Evolutionary conservation across 768 basidiomycete genomes (phyloP).

Genomic region (Leccinellum luteum): DNA sequence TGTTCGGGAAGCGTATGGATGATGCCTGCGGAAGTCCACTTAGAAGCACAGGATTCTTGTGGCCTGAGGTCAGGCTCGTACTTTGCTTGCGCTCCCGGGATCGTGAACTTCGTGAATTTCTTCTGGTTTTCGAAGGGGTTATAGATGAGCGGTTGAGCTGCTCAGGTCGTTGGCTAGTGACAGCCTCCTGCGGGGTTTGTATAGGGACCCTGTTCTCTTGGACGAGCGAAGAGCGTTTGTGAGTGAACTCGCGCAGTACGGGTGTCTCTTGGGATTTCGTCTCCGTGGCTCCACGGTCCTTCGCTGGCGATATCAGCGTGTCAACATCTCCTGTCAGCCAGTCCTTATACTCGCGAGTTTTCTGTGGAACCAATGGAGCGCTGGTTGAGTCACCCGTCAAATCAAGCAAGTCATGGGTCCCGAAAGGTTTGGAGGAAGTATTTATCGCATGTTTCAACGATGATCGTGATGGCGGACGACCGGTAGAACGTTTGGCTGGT

Average conservation of each 20-base stretch:
- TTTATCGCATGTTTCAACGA: slow-evolving; percentile 49
- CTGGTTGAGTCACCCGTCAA: slow-evolving; percentile 11
- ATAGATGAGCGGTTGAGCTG: slow-evolving; percentile 1
- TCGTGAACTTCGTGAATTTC: slow-evolving; percentile 25
- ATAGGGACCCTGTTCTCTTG: slow-evolving; percentile 40
- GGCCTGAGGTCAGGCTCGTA: slow-evolving; percentile 5
- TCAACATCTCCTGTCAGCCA: slow-evolving; percentile 76
- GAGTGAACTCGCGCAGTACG: slow-evolving; percentile 65
- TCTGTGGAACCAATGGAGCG: slow-evolving; percentile 13
- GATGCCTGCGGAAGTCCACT: slow-evolving; percentile 4
- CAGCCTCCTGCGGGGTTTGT: slow-evolving; percentile 34
- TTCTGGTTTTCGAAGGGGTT: slow-evolving; percentile 22
- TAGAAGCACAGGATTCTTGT: slow-evolving; percentile 6
- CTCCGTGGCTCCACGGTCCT: slow-evolving; percentile 15
- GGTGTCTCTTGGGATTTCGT: slow-evolving; percentile 35
- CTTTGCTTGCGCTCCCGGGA: slow-evolving; percentile 35
- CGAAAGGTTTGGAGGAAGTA: slow-evolving; percentile 41
- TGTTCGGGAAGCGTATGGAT: slow-evolving; percentile 9
- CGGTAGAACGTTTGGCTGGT: slow-evolving; percentile 15
- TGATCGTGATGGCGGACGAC: slow-evolving; percentile 37
- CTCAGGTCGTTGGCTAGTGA: slow-evolving; percentile 20
- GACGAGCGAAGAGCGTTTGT: slow-evolving; percentile 69
- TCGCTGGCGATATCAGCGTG: slow-evolving; percentile 23
- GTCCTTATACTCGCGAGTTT: slow-evolving; percentile 44
- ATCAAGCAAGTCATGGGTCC: slow-evolving; percentile 17